These are phyloP conservation scores for Penicillium fuscoglaucum DNA, from an alignment of 2,329 filamentous ascomycete genomes.

Conservation along the genomic window DNA sequence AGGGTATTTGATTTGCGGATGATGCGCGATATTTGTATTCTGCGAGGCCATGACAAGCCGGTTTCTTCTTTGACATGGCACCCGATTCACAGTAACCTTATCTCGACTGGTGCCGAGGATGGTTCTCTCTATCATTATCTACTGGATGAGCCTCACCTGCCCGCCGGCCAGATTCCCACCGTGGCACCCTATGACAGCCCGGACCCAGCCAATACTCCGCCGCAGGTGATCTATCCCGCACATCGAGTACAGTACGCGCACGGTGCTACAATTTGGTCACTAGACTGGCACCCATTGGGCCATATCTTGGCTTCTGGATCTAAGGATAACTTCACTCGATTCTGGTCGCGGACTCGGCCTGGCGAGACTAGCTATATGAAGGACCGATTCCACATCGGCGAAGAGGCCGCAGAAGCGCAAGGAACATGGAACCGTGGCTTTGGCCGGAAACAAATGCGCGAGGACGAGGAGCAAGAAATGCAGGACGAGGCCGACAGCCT, in stretches of 20 bases:
- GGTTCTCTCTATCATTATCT: constrained; percentile 91
- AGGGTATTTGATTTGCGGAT: constrained; percentile 93
- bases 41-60: constrained; percentile 94
- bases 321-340: constrained; percentile 93
- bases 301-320: constrained; percentile 94
- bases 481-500: constrained; percentile 93
- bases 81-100: constrained; percentile 81
- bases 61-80: constrained; percentile 93
- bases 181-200: constrained; percentile 81
- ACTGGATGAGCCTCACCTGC: constrained; percentile 90
- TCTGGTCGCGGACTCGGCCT: constrained; percentile 89
- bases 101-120: constrained; percentile 87
- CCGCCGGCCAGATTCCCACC: constrained; percentile 67
- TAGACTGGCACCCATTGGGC: constrained; percentile 96
- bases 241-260: constrained; percentile 86
- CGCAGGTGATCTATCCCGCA: constrained; percentile 89
- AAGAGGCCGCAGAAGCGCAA: constrained; percentile 86
- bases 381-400: constrained; percentile 93
- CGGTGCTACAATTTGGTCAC: constrained; percentile 93
- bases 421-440: constrained; percentile 89
- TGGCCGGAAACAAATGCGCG: constrained; percentile 74
- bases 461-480: constrained; percentile 89
- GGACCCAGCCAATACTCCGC: constrained; percentile 74
- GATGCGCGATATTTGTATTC: constrained; percentile 95
- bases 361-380: constrained; percentile 83